These are phyloP conservation scores for Starmerella sirachaensis DNA, from an alignment of 805 yeast genomes.

Conservation along the genomic window DNA sequence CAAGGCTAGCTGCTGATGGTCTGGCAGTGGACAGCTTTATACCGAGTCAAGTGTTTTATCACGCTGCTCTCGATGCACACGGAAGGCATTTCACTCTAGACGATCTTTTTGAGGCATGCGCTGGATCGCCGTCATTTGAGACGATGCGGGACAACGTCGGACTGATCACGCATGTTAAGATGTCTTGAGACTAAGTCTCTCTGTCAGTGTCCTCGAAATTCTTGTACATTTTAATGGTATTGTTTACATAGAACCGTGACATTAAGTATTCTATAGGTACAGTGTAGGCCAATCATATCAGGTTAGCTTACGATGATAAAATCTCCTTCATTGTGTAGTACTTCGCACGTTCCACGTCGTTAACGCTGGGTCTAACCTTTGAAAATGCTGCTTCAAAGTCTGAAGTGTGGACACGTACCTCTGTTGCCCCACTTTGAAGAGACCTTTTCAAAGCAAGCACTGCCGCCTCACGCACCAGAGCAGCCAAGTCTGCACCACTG, in stretches of 20 bases:
- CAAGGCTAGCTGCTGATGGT: slow-evolving; percentile 16
- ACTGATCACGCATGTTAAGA: slow-evolving; percentile 25
- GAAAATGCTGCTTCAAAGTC: slow-evolving; percentile 65
- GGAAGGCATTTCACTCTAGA: slow-evolving; percentile 22
- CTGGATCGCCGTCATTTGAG: slow-evolving; percentile 20
- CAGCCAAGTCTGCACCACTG: slow-evolving; percentile 92
- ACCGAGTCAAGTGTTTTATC: slow-evolving; percentile 28
- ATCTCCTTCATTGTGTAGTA: slow-evolving; percentile 63
- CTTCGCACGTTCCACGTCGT: slow-evolving; percentile 66
- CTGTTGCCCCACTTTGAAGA: slow-evolving; percentile 25
- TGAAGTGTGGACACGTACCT: slow-evolving; percentile 42
- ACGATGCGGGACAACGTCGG: slow-evolving; percentile 28
- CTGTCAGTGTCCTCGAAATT: too few species aligned
- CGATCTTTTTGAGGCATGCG: slow-evolving; percentile 25
- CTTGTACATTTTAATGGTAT: too few species aligned
- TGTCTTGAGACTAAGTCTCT: not conserved
- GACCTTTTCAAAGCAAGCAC: slow-evolving; percentile 56
- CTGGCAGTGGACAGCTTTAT: slow-evolving; percentile 27
- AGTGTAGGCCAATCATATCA: not conserved
- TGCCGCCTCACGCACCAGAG: slow-evolving; percentile 88
- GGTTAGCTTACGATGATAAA: slow-evolving; percentile 33
- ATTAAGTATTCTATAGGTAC: too few species aligned
- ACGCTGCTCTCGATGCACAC: slow-evolving; percentile 21
- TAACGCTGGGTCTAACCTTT: slow-evolving; percentile 78
- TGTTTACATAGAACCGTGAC: too few species aligned